These are phyloP conservation scores for Excoecaria agallocha DNA, from an alignment of 345 rosid genomes.

Conservation along the genomic window DNA sequence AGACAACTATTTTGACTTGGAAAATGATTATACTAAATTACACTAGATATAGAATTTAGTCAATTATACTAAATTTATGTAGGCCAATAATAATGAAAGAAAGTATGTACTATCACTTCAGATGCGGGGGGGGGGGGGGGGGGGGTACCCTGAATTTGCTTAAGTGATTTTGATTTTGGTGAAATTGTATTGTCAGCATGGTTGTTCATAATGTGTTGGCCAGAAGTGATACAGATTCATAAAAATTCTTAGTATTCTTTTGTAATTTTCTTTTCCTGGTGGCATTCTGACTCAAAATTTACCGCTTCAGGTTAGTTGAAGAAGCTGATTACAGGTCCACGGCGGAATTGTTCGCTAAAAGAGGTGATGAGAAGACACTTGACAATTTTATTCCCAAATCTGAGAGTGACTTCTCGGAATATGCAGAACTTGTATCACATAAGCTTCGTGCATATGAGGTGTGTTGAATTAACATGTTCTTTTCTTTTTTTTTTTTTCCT, in stretches of 20 bases:
- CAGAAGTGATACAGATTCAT: not conserved
- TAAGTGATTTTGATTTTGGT: not conserved
- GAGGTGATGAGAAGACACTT: constrained; percentile 53
- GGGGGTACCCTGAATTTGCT: not conserved
- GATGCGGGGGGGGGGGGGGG: not conserved
- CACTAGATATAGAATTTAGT: too few species aligned
- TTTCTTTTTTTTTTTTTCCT: not conserved
- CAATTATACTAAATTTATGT: too few species aligned
- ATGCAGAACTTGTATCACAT: constrained; percentile 81
- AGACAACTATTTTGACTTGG: too few species aligned
- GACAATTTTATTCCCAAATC: constrained; percentile 89
- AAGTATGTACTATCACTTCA: too few species aligned
- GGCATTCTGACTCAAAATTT: constrained; percentile 6
- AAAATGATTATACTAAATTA: not conserved
- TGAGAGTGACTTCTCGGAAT: constrained; percentile 83
- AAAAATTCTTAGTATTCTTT: not conserved
- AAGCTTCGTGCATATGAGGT: constrained; percentile 79
- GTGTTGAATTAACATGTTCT: constrained; percentile 5
- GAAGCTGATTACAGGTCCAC: constrained; percentile 85
- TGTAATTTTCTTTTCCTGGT: not conserved
- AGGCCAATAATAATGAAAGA: too few species aligned
- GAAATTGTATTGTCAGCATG: not conserved
- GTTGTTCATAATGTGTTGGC: not conserved
- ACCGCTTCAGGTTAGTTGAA: constrained; percentile 66
- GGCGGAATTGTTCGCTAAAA: constrained; percentile 61